Evolutionary conservation across 106 monocot genomes (phyloP).

Genomic region (Apostasia shenzhenica): DNA sequence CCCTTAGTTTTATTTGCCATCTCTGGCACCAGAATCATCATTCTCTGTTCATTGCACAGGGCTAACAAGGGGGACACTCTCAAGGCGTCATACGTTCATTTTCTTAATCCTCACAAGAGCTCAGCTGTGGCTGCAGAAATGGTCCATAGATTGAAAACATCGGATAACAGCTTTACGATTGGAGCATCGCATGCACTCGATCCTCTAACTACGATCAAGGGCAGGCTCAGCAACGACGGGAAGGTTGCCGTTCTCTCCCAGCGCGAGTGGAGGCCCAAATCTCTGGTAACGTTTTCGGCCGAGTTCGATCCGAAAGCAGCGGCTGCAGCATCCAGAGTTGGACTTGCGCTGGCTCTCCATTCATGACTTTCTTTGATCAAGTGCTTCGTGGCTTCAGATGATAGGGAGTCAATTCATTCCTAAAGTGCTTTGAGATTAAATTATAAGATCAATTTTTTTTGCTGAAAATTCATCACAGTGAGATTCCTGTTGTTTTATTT

Average conservation of each 20-base stretch:
- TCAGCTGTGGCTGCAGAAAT: constrained; percentile 40
- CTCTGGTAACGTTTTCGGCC: constrained; percentile 38
- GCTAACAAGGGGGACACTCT: constrained; percentile 44
- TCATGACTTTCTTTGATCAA: constrained; percentile 15
- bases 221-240: constrained; percentile 30
- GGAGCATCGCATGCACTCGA: constrained; percentile 27
- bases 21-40: no score
- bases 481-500: not conserved
- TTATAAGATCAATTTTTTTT: not conserved
- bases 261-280: constrained; percentile 53
- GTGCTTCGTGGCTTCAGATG: not conserved
- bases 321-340: constrained; percentile 22
- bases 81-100: constrained; percentile 42
- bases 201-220: constrained; percentile 29
- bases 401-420: not conserved
- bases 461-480: constrained; percentile 1
- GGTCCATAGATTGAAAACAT: constrained; percentile 23
- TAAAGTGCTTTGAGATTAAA: not conserved
- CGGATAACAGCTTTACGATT: constrained; percentile 34
- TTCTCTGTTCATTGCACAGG: constrained; percentile 2
- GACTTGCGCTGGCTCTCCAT: constrained; percentile 33
- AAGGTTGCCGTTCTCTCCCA: constrained; percentile 25
- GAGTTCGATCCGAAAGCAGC: constrained; percentile 35
- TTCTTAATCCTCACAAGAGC: constrained; percentile 23
- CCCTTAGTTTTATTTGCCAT: no score